Evolutionary conservation across 208 protist species (phyloP).

Genomic region (Balamuthia mandrillaris): DNA sequence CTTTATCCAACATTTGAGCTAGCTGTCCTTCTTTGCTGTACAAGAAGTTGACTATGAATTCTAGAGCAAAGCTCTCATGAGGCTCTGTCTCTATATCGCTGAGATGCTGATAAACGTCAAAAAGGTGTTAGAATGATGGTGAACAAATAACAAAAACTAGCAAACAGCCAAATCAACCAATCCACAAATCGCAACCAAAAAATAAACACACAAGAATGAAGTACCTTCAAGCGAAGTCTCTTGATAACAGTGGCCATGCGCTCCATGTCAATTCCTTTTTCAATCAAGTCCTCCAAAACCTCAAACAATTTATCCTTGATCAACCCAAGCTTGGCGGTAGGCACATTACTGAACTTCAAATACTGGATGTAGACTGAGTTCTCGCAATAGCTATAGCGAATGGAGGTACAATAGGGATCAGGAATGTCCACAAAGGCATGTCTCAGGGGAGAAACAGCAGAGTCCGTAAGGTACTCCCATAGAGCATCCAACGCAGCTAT

Average conservation of each 20-base stretch:
- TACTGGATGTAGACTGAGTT: neutral
- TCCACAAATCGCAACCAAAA: neutral
- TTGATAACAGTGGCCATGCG: slow-evolving; percentile 36
- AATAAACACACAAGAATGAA: neutral
- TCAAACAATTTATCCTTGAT: slow-evolving; percentile 38
- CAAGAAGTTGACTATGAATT: slow-evolving; percentile 43
- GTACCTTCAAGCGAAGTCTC: neutral
- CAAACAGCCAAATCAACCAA: neutral
- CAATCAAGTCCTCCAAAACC: slow-evolving; percentile 14
- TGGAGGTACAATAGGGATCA: slow-evolving; percentile 26
- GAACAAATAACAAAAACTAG: too few species aligned
- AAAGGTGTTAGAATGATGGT: too few species aligned
- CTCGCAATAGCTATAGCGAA: neutral
- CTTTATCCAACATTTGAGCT: neutral
- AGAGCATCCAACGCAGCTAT: neutral
- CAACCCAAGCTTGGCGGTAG: slow-evolving; percentile 20
- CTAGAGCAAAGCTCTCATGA: neutral
- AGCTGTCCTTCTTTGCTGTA: slow-evolving; percentile 21
- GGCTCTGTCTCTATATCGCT: slow-evolving; percentile 22
- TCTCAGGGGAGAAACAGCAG: slow-evolving; percentile 14
- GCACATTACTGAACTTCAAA: slow-evolving; percentile 6
- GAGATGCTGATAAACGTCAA: neutral
- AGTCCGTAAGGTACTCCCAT: slow-evolving; percentile 41
- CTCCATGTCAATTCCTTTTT: slow-evolving; percentile 46
- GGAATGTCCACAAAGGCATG: slow-evolving; percentile 43